Conservation (phyloP, 139 green algal genomes). For the Chlorella sorokiniana region DNA sequence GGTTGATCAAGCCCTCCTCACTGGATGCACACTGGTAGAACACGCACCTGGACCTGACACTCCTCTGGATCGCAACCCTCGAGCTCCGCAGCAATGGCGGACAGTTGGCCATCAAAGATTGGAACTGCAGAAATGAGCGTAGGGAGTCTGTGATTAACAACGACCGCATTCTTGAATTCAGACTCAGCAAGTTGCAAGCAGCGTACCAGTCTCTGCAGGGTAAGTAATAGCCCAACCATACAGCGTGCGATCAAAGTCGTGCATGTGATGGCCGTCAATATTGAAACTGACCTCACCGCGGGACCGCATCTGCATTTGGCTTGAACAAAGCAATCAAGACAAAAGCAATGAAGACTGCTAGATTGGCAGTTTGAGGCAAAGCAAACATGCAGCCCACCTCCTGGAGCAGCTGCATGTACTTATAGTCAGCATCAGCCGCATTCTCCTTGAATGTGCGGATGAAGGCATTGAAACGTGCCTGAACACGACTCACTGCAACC, state of each 20-base stretch:
- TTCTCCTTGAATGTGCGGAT: conserved; percentile 60
- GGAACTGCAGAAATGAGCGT: conserved; percentile 29
- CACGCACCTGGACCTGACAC: conserved; percentile 31
- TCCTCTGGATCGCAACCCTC: conserved; percentile 43
- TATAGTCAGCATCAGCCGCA: conserved; percentile 33
- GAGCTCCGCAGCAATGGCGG: conserved; percentile 36
- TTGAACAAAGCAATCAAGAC: not conserved
- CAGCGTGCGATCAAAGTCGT: conserved; percentile 67
- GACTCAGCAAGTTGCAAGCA: not conserved
- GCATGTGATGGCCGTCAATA: conserved; percentile 86
- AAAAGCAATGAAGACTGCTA: too few relatives aligned
- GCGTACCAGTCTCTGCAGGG: conserved; percentile 64
- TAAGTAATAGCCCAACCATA: conserved; percentile 86
- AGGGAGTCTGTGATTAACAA: too few relatives aligned
- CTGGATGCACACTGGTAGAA: too few relatives aligned
- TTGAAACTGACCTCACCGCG: conserved; percentile 68
- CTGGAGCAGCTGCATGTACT: conserved; percentile 60
- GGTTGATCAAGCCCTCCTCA: not conserved
- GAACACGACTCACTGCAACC: conserved; percentile 41
- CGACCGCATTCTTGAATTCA: not conserved
- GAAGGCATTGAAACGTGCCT: conserved; percentile 73
- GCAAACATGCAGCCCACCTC: conserved; percentile 19
- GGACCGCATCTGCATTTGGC: conserved; percentile 28
- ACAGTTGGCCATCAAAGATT: conserved; percentile 52
- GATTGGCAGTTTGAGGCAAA: not conserved